Conservation (phyloP, 129 eudicot species). For the Lactuca saligna region DNA sequence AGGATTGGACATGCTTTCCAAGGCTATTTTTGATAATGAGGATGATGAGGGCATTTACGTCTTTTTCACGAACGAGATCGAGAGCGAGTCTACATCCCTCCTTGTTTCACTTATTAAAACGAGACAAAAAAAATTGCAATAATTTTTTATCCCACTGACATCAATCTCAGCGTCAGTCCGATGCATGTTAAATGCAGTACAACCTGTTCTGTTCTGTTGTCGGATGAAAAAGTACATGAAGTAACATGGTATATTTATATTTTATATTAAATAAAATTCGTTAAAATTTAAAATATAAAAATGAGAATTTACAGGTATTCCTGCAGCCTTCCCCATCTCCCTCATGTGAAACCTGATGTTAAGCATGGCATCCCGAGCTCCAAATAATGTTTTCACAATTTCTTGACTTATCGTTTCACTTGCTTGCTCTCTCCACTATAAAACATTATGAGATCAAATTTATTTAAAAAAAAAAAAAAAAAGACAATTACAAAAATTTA, state of each 20-base stretch:
- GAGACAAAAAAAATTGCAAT: neutral
- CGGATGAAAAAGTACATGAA: too few species aligned
- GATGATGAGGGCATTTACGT: neutral
- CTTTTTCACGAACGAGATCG: neutral
- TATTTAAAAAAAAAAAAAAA: neutral
- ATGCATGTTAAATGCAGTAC: neutral
- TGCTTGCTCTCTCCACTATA: conserved; percentile 73
- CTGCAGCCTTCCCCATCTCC: conserved; percentile 92
- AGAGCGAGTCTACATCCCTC: neutral
- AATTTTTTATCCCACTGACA: neutral
- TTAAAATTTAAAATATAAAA: neutral
- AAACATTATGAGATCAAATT: conserved; percentile 10
- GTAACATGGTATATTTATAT: neutral
- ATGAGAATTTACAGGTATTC: conserved; percentile 68
- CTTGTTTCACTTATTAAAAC: too few species aligned
- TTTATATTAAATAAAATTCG: too few species aligned
- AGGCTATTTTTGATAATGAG: neutral
- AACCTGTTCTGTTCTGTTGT: too few species aligned
- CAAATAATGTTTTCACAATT: conserved; percentile 71
- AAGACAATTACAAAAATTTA: neutral
- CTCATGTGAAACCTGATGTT: conserved; percentile 77
- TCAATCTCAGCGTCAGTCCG: neutral
- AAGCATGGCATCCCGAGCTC: conserved; percentile 88
- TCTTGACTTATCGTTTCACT: conserved; percentile 54
- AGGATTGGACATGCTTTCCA: neutral